Base-by-base conservation (phyloP, 805 yeast species). In the Candida incommunis region DNA sequence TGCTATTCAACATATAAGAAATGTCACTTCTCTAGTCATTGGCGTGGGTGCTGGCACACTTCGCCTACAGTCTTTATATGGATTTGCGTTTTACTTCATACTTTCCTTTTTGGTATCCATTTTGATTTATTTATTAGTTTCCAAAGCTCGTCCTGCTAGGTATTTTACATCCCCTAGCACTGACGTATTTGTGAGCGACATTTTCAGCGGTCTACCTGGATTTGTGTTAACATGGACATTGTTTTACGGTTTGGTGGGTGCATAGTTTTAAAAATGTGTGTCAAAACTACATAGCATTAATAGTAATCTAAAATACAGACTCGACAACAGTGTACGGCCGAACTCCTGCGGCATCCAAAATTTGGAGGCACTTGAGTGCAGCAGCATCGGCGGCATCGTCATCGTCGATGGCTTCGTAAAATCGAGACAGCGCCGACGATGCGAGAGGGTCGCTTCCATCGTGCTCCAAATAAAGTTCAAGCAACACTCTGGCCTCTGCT, bases 161-260 rank as follows among this genome's bases (percentile, higher is more conserved):
- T 74, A 65, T 50, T 74, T 64, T 48, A 55, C 58, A 11, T 62
- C 55, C 29, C 69, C 74, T 1, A 22, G 67, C 1, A 61, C 57
- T 21, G 71, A 69, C 34, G 55, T 76, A 2, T 62, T 71, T 46
- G 44, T 72, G 5, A 70, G 65, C 24, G 68, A 72, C 40, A 50
- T 74, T 13, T 63, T 71, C 15, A 58, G 75, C 40, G 76, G 73
- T 31, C 48, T 75, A 24, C 68, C 78, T 11, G 71, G 78, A 40
- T 76, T 64, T 51, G 63, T 72, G 5, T 70, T 76, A 71, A 68
- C 75, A 54, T 76, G 82, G 82, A 74, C 80, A 42, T 60, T 76
- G 47, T 62, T 73, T 31, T 31, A 31, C 20, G 37, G 37, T 18
- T 9, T 31, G 13, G 37, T 31, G 20, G 37, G 37, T 5, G 37